Base-by-base conservation (phyloP, 116 monocot genomes). In the Iris pallida region DNA sequence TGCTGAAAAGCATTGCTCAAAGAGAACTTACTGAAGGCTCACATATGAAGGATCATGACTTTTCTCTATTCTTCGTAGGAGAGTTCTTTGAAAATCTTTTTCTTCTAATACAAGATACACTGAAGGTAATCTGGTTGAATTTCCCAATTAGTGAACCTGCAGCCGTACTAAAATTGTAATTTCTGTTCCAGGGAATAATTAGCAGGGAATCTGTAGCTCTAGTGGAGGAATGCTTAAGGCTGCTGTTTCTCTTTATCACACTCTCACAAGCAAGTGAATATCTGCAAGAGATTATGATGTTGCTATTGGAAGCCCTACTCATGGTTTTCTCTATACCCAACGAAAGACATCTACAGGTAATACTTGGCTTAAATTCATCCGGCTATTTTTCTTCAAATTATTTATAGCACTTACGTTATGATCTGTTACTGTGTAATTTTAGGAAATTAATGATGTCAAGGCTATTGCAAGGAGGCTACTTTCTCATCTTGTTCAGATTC, bases 401-500 rank as follows among this genome's bases (percentile, higher is more conserved):
- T 30, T 30, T 30, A 3, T 30, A 30, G 30, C 30, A 1, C 30
- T 46, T 49, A 17, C 15, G 20, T 47, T 18, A 4, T 17, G 30
- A 48, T 55, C 10, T 61, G 8, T 48, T 18, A 20, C 4, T 30
- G 10, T 42, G 13, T 71, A 18, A 20, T 70, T 78, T 2, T 66
- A 92, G 97, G 90, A 85, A 72, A 47, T 76, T 15, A 71, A 45
- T 61, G 88, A 85, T 69, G 80, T 76, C 16, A 92, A 87, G 69
- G 63, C 74, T 44, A 83, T 73, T 15, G 73, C 87, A 14, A 90
- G 71, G 68, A 88, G 74, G 59, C 56, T 97, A 59, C 72, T 92
- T 68, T 81, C 87, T 55, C 92, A 88, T 81, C 80, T 97, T 73
- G 72, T 90, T 73, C 92, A 92, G 64, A 79, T 79, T 74, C 90